A percentile compares a stretch with the other conserved stretches of the same genome.
Evolutionary conservation across 1,284 basidiomycete genomes (phyloP).

Genomic region (Leccinum fallax): DNA sequence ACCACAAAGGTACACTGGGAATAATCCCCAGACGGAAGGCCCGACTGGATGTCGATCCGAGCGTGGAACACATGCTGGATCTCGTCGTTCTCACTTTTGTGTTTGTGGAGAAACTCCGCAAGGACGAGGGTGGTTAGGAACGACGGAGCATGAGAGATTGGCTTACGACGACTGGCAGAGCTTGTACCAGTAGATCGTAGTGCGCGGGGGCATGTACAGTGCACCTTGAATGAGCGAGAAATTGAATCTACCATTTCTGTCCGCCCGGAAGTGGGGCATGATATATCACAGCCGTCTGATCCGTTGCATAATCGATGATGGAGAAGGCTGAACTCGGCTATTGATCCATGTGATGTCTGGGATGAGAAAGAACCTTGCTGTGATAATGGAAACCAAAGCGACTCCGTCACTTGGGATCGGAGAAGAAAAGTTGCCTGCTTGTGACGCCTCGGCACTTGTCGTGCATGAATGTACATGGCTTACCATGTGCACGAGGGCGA

Average conservation of each 20-base stretch:
- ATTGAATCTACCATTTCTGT: not conserved
- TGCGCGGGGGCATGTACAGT: not conserved
- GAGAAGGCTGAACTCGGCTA: not conserved
- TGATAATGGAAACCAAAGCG: no score
- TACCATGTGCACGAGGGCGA: no score
- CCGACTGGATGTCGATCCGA: conserved; percentile 36
- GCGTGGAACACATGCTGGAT: conserved; percentile 40
- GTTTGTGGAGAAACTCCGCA: conserved; percentile 41
- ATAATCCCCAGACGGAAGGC: conserved; percentile 27
- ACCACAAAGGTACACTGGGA: conserved; percentile 23
- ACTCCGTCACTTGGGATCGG: no score
- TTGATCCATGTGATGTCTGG: not conserved
- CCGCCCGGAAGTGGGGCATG: not conserved
- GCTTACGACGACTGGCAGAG: not conserved
- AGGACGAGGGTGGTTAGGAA: conserved; percentile 24
- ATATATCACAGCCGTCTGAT: not conserved
- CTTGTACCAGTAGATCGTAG: not conserved
- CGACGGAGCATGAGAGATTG: no score
- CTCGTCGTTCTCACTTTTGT: conserved; percentile 46
- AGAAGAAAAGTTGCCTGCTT: no score
- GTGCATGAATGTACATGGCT: no score
- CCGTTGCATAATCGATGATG: not conserved
- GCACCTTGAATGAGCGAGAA: no score
- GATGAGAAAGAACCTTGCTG: not conserved
- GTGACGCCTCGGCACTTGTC: no score